Evolutionary conservation across 495 filamentous ascomycete genomes (phyloP).

Genomic region (Aspergillus homomorphus): DNA sequence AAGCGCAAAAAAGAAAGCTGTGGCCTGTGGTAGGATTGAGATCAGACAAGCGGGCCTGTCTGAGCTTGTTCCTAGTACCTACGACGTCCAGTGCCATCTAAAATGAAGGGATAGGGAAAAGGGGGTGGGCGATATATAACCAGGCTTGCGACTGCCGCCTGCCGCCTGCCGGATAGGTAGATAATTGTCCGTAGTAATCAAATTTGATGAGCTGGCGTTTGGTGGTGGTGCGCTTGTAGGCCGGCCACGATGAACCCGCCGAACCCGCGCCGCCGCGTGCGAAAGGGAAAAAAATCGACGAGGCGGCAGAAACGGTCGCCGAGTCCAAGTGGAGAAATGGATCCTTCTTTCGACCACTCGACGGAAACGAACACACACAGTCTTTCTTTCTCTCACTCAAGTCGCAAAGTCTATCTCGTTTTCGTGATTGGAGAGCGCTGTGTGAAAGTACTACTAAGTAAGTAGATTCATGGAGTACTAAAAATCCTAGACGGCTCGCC

Average conservation of each 20-base stretch:
- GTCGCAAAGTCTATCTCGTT: no score
- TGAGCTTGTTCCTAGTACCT: slow-evolving; percentile 16
- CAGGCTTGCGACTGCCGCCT: not conserved
- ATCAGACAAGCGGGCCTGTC: slow-evolving; percentile 4
- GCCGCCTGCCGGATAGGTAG: no score
- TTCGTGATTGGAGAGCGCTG: no score
- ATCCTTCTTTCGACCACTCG: not conserved
- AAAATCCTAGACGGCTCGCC: no score
- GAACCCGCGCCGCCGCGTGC: no score
- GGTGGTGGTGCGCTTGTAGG: not conserved
- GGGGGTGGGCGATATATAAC: not conserved
- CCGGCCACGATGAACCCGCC: not conserved
- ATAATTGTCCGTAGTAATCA: not conserved
- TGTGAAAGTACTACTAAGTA: no score
- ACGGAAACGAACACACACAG: not conserved
- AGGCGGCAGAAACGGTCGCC: slow-evolving; percentile 7
- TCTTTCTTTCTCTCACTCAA: no score
- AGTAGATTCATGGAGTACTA: not conserved
- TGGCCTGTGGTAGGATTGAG: slow-evolving; percentile 6
- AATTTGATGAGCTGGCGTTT: not conserved
- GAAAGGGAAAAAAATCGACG: not conserved
- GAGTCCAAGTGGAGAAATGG: not conserved
- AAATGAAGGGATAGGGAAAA: slow-evolving; percentile 9
- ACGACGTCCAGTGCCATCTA: not conserved
- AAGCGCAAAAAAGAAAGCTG: not conserved